A percentile compares a stretch with the other conserved stretches of the same genome.
Evolutionary conservation across 305 asterid species (phyloP).

Genomic region (Ruellia speciosa): DNA sequence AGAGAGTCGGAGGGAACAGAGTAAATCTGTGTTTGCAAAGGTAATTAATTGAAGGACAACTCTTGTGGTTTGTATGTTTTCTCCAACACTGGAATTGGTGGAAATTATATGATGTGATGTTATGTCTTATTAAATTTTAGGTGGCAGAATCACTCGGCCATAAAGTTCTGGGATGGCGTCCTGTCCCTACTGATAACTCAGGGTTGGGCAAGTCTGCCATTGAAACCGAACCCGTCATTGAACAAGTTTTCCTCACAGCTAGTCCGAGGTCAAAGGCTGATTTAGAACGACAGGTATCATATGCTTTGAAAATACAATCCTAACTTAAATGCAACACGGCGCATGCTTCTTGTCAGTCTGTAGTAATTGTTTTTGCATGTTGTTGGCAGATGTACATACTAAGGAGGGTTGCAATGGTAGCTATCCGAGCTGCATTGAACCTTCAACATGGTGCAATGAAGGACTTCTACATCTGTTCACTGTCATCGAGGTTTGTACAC

Average conservation of each 20-base stretch:
- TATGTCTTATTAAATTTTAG: slow-evolving; percentile 23
- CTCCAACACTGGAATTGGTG: slow-evolving; percentile 6
- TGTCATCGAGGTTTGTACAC: slow-evolving; percentile 78
- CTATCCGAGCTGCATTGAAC: slow-evolving; percentile 95
- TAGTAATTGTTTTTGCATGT: not conserved
- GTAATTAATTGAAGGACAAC: slow-evolving; percentile 25
- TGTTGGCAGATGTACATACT: slow-evolving; percentile 75
- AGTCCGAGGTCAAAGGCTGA: slow-evolving; percentile 74
- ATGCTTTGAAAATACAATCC: slow-evolving; percentile 11
- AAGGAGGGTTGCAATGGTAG: slow-evolving; percentile 96
- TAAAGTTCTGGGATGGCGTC: slow-evolving; percentile 92
- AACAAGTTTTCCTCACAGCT: slow-evolving; percentile 93
- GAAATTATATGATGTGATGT: not conserved
- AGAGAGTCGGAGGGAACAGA: slow-evolving; percentile 78
- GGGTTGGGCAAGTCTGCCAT: slow-evolving; percentile 89
- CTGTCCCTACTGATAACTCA: slow-evolving; percentile 80
- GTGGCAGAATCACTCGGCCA: slow-evolving; percentile 99
- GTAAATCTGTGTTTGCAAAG: slow-evolving; percentile 85
- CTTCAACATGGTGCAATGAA: slow-evolving; percentile 82
- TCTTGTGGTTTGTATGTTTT: not conserved
- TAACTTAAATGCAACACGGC: not conserved
- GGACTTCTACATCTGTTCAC: slow-evolving; percentile 93
- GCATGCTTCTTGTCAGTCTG: no score
- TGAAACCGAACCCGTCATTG: slow-evolving; percentile 92
- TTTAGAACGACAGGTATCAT: slow-evolving; percentile 78